Conservation (phyloP, 495 filamentous ascomycete genomes). For the Terfezia claveryi region DNA sequence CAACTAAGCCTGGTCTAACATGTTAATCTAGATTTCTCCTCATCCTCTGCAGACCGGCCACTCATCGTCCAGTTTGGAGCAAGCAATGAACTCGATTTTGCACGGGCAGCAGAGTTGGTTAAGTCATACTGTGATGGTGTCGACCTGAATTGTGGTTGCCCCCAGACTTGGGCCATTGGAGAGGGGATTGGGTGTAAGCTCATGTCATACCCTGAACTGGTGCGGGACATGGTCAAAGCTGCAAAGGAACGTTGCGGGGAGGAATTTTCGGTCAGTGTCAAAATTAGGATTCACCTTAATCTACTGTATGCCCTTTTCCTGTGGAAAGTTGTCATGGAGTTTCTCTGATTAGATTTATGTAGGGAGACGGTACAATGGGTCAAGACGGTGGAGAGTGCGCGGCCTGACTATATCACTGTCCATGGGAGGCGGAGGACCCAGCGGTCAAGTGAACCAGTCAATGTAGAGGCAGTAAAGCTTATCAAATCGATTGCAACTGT, state of each 20-base stretch:
- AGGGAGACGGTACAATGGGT: constrained; percentile 19
- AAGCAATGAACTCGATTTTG: constrained; percentile 32
- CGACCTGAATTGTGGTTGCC: constrained; percentile 48
- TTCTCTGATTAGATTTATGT: not conserved
- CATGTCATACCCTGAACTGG: constrained; percentile 36
- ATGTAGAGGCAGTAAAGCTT: constrained; percentile 34
- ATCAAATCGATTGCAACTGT: constrained; percentile 28
- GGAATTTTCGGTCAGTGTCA: constrained; percentile 35
- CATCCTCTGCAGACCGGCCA: constrained; percentile 22
- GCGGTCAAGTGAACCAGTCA: constrained; percentile 32
- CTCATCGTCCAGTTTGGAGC: constrained; percentile 43
- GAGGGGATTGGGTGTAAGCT: constrained; percentile 39
- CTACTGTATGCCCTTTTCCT: constrained; percentile 20
- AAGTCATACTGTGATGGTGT: constrained; percentile 38
- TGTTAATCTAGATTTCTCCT: constrained; percentile 23
- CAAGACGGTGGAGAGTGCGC: constrained; percentile 14
- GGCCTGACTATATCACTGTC: constrained; percentile 37
- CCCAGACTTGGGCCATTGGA: constrained; percentile 44
- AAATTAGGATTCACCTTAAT: constrained; percentile 42
- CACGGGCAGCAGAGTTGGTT: constrained; percentile 35
- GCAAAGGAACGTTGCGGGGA: constrained; percentile 24
- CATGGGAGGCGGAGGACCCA: constrained; percentile 37
- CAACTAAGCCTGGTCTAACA: not conserved
- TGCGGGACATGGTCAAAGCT: constrained; percentile 35
- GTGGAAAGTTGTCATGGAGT: not conserved